Evolutionary conservation across 148 eudicot species (phyloP), one percentile per base, ranked within the genome.

Genomic region (Selenicereus undatus): DNA sequence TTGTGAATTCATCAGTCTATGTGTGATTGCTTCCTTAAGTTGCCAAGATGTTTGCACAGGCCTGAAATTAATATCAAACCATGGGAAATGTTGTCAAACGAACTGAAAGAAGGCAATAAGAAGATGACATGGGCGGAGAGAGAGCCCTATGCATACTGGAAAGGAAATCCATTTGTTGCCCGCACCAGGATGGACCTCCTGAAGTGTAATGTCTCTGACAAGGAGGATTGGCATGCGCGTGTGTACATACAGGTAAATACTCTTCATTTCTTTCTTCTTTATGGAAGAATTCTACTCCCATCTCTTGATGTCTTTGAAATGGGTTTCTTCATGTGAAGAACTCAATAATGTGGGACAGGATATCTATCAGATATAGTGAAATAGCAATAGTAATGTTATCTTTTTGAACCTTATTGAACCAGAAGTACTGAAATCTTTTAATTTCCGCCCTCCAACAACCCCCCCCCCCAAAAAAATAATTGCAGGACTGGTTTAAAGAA

Each of bases 131-230:
- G 93, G 94, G 45, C 20, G 66, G 83, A 90, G 16, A 89, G 97
- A 79, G 93, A 89, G 50, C 91, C 95, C 60, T 83, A 90, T 70
- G 97, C 96, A n/a, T 93, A 88, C 79, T 93, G 96, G 97, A 92
- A 89, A 78, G 95, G 97, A 32, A 93, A 93, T 78, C 94, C 97
- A 17, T 21, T 29, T 3, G 92, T 93, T 36, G 89, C 92, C 20
- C 81, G 81, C 27, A 82, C 84, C 24, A 86, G 96, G 75, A 86
- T 83, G 91, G 94, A 92, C 76, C 90, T 93, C 45, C 85, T 94
- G 5, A 90, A 84, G 36, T 93, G 97, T 79, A 93, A 93, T 83
- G 88, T 88, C 76, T 83, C 94, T 8, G 91, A 84, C 66, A 83
- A 83, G 78, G 88, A 92, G 77, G 97, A 92, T 66, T 92, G 96